Evolutionary conservation across 352 stramenopile species (phyloP).

Genomic region (Pythium dissimile): DNA sequence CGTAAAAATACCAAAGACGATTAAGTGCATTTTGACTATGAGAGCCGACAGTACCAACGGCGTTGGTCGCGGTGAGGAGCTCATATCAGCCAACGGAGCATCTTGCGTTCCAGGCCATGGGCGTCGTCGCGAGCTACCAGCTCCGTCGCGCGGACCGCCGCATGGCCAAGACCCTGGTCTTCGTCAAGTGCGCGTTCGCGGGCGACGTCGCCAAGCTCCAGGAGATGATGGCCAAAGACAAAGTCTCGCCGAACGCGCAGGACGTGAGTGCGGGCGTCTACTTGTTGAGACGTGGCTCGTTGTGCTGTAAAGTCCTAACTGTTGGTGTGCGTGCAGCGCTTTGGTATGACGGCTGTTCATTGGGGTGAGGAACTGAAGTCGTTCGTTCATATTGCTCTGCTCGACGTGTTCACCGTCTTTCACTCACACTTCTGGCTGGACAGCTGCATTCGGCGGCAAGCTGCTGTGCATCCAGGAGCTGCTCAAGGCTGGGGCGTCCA

Average conservation of each 20-base stretch:
- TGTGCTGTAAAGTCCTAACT: background rate
- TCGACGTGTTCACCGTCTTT: too few relatives aligned
- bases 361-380: slow-evolving; percentile 39
- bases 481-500: slow-evolving; percentile 40
- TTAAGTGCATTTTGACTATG: too few relatives aligned
- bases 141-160: slow-evolving; percentile 18
- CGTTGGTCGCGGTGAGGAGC: background rate
- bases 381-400: background rate
- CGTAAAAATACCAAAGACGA: too few relatives aligned
- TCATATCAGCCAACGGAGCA: background rate
- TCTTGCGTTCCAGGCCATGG: slow-evolving; percentile 3
- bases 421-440: too few relatives aligned
- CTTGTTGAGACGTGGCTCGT: background rate
- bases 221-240: slow-evolving; percentile 44
- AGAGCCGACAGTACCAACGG: too few relatives aligned
- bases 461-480: slow-evolving; percentile 53
- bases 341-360: slow-evolving; percentile 78
- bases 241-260: slow-evolving; percentile 46
- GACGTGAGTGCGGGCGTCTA: slow-evolving; percentile 33
- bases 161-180: slow-evolving; percentile 41
- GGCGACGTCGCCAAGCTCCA: slow-evolving; percentile 45
- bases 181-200: slow-evolving; percentile 53
- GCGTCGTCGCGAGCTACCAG: slow-evolving; percentile 20
- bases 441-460: slow-evolving; percentile 60
- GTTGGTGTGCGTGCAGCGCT: slow-evolving; percentile 34